Evolutionary conservation across 352 stramenopile species (phyloP).

Genomic region (Phytophthora uliginosa): DNA sequence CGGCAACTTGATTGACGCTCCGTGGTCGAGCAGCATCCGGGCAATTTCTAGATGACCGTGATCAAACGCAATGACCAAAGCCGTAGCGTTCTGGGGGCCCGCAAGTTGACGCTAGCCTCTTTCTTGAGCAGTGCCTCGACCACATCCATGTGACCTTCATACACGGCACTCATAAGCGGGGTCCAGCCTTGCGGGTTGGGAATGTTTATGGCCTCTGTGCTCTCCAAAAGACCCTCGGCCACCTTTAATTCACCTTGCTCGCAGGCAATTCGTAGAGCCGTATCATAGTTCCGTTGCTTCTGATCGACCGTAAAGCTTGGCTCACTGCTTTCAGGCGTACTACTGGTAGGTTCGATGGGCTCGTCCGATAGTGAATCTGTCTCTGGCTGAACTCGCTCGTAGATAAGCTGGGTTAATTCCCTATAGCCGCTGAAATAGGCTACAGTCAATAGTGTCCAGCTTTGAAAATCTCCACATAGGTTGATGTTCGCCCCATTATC

Average conservation of each 20-base stretch:
- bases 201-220: slow-evolving; percentile 2
- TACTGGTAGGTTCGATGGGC: neutral
- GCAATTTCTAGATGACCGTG: neutral
- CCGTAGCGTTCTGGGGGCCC: neutral
- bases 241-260: slow-evolving; percentile 1
- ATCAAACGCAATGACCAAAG: neutral
- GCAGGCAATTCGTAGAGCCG: slow-evolving; percentile 11
- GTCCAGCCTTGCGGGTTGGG: neutral
- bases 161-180: slow-evolving; percentile 2
- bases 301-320: neutral
- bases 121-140: slow-evolving; percentile 1
- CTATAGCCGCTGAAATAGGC: slow-evolving; percentile 3
- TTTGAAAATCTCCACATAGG: slow-evolving; percentile 15
- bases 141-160: slow-evolving; percentile 6
- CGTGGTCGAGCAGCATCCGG: neutral
- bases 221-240: slow-evolving; percentile 5
- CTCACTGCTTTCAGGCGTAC: neutral
- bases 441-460: slow-evolving; percentile 1
- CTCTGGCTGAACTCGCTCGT: neutral
- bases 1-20: neutral
- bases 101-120: neutral
- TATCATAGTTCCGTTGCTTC: slow-evolving; percentile 10
- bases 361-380: neutral
- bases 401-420: slow-evolving; percentile 22
- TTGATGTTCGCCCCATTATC: slow-evolving; percentile 12